Evolutionary conservation across 371 early-diverging fungal species (phyloP).

Genomic region (Rhizopus sp.): DNA sequence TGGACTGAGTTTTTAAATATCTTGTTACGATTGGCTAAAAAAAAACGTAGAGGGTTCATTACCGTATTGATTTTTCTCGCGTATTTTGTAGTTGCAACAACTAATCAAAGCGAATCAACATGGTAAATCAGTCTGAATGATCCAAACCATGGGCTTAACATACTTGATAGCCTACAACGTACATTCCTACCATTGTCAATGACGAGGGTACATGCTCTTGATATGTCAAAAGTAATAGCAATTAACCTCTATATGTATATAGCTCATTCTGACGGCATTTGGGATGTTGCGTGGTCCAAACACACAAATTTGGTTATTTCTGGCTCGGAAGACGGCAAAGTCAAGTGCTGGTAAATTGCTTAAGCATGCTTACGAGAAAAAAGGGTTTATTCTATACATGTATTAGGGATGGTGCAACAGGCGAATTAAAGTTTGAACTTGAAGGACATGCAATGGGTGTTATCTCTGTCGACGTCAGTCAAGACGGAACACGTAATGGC

Average conservation of each 20-base stretch:
- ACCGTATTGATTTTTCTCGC: too few relatives aligned
- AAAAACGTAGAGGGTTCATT: too few relatives aligned
- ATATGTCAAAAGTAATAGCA: neutral
- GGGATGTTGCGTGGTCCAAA: conserved; percentile 79
- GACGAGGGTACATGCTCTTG: conserved; percentile 49
- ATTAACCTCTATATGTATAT: conserved; percentile 1
- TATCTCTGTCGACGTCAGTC: conserved; percentile 71
- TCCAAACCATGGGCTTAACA: neutral
- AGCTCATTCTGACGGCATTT: conserved; percentile 86
- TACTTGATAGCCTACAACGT: conserved; percentile 57
- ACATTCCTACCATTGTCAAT: conserved; percentile 55
- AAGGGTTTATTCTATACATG: neutral
- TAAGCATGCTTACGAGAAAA: neutral
- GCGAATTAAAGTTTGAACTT: conserved; percentile 57
- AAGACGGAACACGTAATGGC: conserved; percentile 62
- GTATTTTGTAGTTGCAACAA: too few relatives aligned
- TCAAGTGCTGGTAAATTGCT: conserved; percentile 74
- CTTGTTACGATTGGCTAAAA: too few relatives aligned
- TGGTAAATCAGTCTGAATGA: too few relatives aligned
- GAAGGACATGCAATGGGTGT: conserved; percentile 80
- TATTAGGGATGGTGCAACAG: conserved; percentile 67
- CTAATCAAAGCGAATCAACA: too few relatives aligned
- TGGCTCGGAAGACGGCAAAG: conserved; percentile 76
- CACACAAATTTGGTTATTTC: conserved; percentile 67
- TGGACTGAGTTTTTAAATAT: too few relatives aligned